Evolutionary conservation across 2,329 filamentous ascomycete species (phyloP).

Genomic region (Aspergillus intermedius): DNA sequence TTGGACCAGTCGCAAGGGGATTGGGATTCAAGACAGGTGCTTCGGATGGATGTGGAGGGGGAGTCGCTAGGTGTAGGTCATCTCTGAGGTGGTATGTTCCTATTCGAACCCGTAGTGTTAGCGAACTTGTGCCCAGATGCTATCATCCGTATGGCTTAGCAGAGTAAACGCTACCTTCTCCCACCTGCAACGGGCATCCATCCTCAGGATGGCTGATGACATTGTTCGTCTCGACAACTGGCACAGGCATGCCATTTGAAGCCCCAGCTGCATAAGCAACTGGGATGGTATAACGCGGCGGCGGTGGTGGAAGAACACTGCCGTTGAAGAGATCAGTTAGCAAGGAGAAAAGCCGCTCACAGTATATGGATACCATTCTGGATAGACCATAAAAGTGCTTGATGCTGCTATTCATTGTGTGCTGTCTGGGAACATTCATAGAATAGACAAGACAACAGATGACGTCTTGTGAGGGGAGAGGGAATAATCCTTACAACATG

Average conservation of each 20-base stretch:
- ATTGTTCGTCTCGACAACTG: conserved; percentile 92
- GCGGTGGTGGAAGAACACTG: conserved; percentile 77
- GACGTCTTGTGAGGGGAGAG: not conserved
- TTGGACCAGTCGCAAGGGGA: conserved; percentile 76
- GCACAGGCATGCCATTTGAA: conserved; percentile 60
- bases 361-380: not conserved
- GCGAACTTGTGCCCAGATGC: conserved; percentile 4
- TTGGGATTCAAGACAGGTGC: conserved; percentile 81
- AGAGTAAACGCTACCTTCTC: conserved; percentile 62
- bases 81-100: conserved; percentile 88
- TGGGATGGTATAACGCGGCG: conserved; percentile 71
- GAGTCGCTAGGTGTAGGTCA: conserved; percentile 85
- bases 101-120: conserved; percentile 34
- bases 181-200: conserved; percentile 84
- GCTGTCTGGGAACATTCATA: not conserved
- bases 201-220: conserved; percentile 71
- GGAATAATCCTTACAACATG: conserved; percentile 19
- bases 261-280: conserved; percentile 67
- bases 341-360: not conserved
- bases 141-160: not conserved
- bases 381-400: too few species aligned
- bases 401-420: not conserved
- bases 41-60: conserved; percentile 92
- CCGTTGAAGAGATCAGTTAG: not conserved
- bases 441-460: not conserved